Evolutionary conservation across 2,329 filamentous ascomycete species (phyloP), one percentile per base, ranked within the genome.

Genomic region (Amauroascus verrucosus): DNA sequence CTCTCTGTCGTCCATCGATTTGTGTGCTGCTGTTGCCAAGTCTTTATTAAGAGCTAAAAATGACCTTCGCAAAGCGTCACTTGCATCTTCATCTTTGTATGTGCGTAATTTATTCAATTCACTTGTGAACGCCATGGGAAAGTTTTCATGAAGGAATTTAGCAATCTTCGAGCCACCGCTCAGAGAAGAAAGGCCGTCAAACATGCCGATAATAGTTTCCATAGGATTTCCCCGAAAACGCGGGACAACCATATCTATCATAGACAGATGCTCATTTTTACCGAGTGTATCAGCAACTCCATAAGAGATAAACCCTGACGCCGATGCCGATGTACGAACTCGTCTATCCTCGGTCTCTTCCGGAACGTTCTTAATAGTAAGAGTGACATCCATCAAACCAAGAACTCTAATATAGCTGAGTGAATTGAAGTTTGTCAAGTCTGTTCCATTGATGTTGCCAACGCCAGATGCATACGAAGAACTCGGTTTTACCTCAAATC

Each of bases 201-300:
- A 98, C 69, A 98, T 78, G n/a, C 91, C 93, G 44, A 98, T 73
- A 1, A 98, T 77, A 43, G 88, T 90, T 68, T 97, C 90, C 41
- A 88, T 85, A 60, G 97, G 89, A 50, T 86, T 87, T 14, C 89
- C 86, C 64, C 90, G 86, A 72, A 96, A 93, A 44, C 88, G 82
- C 9, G 93, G 93, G 28, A 97, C 87, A 18, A 98, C 88, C 71
- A 98, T 84, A 66, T 98, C 93, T 55, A 97, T 85, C 1, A 90
- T 95, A 4, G 93, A 97, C 49, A 98, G 73, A 67, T 98, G 93
- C 69, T 98, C 93, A 61, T 91, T 90, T 64, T 83, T 86, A 37
- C 93, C 93, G 13, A 98, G 75, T 13, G 88, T 94, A 70, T 98
- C 93, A 6, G 93, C 93, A 90, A 98, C 96, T 57, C 93, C 93